These are phyloP conservation scores for Geotrichum restrictum DNA, from an alignment of 1,139 yeast genomes.

Conservation along the genomic window DNA sequence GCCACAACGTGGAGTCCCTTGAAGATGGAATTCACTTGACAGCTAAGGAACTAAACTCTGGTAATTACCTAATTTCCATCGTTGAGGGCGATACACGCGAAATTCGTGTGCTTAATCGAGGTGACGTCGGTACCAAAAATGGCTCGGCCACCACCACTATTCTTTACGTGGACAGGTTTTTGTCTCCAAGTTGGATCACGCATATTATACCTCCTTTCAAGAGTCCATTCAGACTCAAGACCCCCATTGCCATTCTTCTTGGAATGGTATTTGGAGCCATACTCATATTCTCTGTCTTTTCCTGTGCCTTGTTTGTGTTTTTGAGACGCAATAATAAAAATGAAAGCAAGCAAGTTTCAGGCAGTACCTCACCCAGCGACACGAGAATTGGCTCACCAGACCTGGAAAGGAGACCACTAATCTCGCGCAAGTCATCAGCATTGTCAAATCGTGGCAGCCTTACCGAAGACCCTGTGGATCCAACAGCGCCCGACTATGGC, in stretches of 20 bases:
- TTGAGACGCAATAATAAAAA: conserved; percentile 20
- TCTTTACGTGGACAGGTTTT: conserved; percentile 66
- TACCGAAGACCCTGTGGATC: neutral
- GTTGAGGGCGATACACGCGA: conserved; percentile 61
- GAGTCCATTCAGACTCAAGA: conserved; percentile 34
- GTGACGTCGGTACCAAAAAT: conserved; percentile 51
- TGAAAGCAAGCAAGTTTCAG: neutral
- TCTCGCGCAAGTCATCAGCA: neutral
- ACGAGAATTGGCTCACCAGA: neutral
- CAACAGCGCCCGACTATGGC: neutral
- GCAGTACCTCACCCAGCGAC: neutral
- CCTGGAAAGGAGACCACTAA: neutral
- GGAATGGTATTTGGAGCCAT: conserved; percentile 39
- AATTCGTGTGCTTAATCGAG: conserved; percentile 61
- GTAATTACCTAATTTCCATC: conserved; percentile 38
- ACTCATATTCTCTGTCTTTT: conserved; percentile 29
- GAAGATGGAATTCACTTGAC: conserved; percentile 44
- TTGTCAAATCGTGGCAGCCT: neutral
- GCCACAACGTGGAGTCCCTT: conserved; percentile 41
- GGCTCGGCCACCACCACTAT: conserved; percentile 46
- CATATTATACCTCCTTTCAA: conserved; percentile 26
- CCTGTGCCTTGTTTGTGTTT: conserved; percentile 25
- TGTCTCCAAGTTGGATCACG: conserved; percentile 55
- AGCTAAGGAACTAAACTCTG: conserved; percentile 41
- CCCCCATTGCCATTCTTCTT: conserved; percentile 37